A percentile compares a stretch with the other conserved stretches of the same genome.
Conservation (phyloP, 768 basidiomycete species). For the Tricholoma matsutake region DNA sequence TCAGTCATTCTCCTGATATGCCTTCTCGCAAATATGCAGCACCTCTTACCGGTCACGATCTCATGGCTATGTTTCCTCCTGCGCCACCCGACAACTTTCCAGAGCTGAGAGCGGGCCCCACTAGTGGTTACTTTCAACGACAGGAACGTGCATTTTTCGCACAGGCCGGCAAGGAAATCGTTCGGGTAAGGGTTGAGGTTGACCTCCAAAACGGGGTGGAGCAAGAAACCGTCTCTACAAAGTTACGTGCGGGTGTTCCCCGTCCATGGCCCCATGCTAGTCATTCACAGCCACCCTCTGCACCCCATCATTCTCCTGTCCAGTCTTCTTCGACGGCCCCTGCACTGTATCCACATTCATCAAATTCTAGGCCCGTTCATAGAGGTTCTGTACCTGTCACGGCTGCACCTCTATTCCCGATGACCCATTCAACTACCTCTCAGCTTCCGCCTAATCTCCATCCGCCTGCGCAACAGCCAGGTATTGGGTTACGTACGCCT, state of each 20-base stretch:
- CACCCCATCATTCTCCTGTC: constrained; percentile 33
- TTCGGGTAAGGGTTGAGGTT: constrained; percentile 70
- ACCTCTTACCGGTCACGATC: constrained; percentile 77
- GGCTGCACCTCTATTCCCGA: constrained; percentile 32
- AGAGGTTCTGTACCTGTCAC: constrained; percentile 32
- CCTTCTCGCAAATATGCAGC: constrained; percentile 62
- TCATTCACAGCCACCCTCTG: constrained; percentile 17
- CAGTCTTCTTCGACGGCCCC: constrained; percentile 29
- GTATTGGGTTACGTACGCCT: constrained; percentile 42
- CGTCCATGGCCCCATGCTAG: constrained; percentile 24
- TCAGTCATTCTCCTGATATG: constrained; percentile 49
- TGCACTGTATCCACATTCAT: constrained; percentile 33
- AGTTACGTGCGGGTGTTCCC: constrained; percentile 19
- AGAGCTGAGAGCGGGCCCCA: constrained; percentile 59
- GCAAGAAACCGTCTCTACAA: constrained; percentile 21
- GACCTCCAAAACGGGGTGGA: constrained; percentile 44
- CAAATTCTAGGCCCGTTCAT: constrained; percentile 29
- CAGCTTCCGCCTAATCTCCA: constrained; percentile 33
- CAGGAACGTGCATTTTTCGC: constrained; percentile 83
- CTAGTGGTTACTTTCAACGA: constrained; percentile 68
- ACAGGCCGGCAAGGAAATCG: constrained; percentile 73
- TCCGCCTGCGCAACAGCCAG: constrained; percentile 32
- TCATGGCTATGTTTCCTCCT: constrained; percentile 83
- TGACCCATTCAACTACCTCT: constrained; percentile 25
- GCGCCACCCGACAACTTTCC: constrained; percentile 56